These are phyloP conservation scores for Pseudogymnoascus sp. DNA, from an alignment of 2,329 filamentous ascomycete genomes.

Conservation along the genomic window DNA sequence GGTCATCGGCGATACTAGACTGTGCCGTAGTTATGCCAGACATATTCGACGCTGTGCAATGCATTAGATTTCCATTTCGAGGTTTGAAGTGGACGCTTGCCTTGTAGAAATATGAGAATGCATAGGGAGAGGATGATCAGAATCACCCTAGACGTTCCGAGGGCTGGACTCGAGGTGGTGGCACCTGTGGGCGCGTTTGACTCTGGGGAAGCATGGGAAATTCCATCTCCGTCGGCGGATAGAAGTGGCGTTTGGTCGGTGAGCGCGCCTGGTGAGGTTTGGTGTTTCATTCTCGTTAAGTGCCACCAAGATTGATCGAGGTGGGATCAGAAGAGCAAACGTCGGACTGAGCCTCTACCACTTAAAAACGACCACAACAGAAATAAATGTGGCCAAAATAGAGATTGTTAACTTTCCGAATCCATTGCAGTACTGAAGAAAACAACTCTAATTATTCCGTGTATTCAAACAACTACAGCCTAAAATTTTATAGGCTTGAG, in stretches of 20 bases:
- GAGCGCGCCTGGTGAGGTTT: neutral
- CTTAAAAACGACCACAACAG: neutral
- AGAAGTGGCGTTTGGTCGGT: neutral
- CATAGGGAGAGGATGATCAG: constrained; percentile 48
- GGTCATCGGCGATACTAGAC: constrained; percentile 65
- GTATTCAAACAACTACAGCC: neutral
- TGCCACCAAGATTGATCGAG: neutral
- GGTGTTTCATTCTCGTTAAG: neutral
- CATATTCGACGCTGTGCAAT: constrained; percentile 52
- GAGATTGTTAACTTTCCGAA: neutral
- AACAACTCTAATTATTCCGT: neutral
- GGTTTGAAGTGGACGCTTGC: constrained; percentile 28
- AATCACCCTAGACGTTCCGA: constrained; percentile 29
- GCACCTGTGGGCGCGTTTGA: neutral
- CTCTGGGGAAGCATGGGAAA: neutral
- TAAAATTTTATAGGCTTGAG: neutral
- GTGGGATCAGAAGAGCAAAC: neutral
- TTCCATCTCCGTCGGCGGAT: neutral
- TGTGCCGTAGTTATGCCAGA: constrained; percentile 77
- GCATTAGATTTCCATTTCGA: neutral
- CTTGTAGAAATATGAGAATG: constrained; percentile 53
- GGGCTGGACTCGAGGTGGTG: constrained; percentile 20
- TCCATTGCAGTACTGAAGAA: neutral
- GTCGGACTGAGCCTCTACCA: neutral
- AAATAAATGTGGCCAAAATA: neutral